These are phyloP conservation scores for Blastocladiella emersonii DNA, from an alignment of 371 early-diverging fungal genomes.

Conservation along the genomic window DNA sequence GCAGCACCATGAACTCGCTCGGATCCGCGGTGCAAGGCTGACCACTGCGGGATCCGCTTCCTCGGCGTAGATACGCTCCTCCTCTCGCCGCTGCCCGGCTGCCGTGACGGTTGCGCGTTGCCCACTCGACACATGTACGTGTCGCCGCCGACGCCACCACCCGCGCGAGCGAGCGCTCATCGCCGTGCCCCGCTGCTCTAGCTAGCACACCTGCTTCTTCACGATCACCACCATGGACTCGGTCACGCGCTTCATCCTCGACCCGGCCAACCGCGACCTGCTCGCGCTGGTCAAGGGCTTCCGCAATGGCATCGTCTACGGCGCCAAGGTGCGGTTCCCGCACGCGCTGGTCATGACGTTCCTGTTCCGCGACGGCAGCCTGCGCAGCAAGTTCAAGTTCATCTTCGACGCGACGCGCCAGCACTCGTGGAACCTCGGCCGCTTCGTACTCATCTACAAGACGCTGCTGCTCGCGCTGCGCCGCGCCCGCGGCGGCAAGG, in stretches of 20 bases:
- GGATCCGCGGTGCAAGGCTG: no score
- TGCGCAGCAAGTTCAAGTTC: conserved; percentile 51
- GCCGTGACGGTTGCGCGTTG: no score
- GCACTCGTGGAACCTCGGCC: conserved; percentile 78
- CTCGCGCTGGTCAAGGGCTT: conserved; percentile 83
- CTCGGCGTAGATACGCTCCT: no score
- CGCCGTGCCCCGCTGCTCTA: no score
- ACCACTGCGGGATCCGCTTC: no score
- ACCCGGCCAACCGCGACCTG: conserved; percentile 43
- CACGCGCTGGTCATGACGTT: conserved; percentile 96
- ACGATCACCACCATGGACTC: no score
- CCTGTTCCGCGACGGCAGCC: conserved; percentile 75
- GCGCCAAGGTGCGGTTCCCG: conserved; percentile 90
- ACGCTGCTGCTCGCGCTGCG: conserved; percentile 61
- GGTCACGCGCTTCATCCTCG: neutral
- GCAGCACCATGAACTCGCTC: no score
- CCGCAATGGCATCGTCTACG: conserved; percentile 92
- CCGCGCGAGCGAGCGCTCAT: no score
- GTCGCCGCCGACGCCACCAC: no score
- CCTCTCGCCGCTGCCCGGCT: no score
- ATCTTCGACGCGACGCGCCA: conserved; percentile 79
- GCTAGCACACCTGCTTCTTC: no score
- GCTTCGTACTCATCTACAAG: conserved; percentile 88
- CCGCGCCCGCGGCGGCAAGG: conserved; percentile 49
- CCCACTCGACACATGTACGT: no score